Base-by-base conservation (phyloP, 352 stramenopile genomes). In the Pythium angustatum region DNA sequence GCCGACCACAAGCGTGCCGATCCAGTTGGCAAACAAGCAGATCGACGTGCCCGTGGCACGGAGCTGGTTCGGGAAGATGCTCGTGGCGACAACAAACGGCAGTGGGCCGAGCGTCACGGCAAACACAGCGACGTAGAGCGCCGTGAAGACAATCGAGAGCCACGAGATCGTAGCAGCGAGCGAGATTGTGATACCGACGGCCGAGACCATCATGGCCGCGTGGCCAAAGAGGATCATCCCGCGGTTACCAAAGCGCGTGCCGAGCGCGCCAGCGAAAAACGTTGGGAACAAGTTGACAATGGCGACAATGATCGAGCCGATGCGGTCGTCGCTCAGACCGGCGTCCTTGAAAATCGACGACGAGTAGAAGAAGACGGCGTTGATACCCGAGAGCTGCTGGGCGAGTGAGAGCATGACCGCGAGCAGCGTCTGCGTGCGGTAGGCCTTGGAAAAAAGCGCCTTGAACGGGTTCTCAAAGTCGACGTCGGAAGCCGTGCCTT, bases 281-380 rank as follows among this genome's bases (percentile, higher is more conserved):
- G 78, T 78, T 19, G 80, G 77, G 5, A 89, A 33, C 15, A 90
- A 45, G 47, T 86, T 85, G 24, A 88, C 72, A 10, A 77, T 63
- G 58, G 79, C 75, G 59, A 91, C 68, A 30, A 81, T 73, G 34
- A 87, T 38, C n/a, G 67, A 80, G 31, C 78, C 83, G 34, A 89
- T 57, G 40, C 83, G 83, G 33, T 72, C 68, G 49, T 90, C 83
- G 0, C 57, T 63, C 31, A 91, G 75, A 5, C 83, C 83, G 11
- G 80, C 79, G 26, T 80, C 57, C 28, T 76, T 79, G 56, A 90
- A 91, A 6, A 90, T 69, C 3, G 65, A 71, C 12, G 75, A 85
- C 27, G 83, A 90, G 59, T 91, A 91, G 56, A 87, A 83, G 60
- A 90, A 90, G 9, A 88, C 74, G 27, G 77, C 78, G 51, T 88